Percentiles rank a stretch among this genome's conserved stretches.
phyloP scores from a whole-genome alignment of 148 eudicot species.

The Cornus controversa region DNA sequence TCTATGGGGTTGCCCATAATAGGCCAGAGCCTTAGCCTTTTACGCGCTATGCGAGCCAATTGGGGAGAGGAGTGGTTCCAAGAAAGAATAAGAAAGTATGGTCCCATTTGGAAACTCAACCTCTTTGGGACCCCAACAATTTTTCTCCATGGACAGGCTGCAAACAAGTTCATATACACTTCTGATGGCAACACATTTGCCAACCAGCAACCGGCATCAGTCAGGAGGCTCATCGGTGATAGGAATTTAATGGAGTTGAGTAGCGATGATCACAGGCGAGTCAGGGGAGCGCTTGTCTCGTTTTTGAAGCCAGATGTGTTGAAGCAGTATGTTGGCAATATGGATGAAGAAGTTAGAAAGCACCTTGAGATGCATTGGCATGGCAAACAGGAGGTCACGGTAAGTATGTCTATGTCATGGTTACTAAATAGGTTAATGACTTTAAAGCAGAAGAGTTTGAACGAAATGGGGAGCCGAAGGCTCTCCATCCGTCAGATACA shows the following conservation, averaged over 20 bases:
- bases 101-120: slow-evolving; percentile 16
- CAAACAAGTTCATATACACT: slow-evolving; percentile 27
- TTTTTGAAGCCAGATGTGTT: slow-evolving; percentile 22
- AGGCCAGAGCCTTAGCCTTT: slow-evolving; percentile 17
- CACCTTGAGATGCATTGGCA: slow-evolving; percentile 23
- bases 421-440: not conserved
- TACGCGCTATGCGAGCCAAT: slow-evolving; percentile 14
- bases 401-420: not conserved
- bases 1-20: slow-evolving; percentile 21
- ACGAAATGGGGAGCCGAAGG: no score
- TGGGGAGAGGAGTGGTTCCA: slow-evolving; percentile 14
- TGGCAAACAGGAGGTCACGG: slow-evolving; percentile 19
- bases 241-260: slow-evolving; percentile 19
- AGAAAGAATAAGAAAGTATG: slow-evolving; percentile 8
- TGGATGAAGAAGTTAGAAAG: slow-evolving; percentile 21
- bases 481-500: no score
- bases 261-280: slow-evolving; percentile 19
- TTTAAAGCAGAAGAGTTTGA: no score
- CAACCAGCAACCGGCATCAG: slow-evolving; percentile 14
- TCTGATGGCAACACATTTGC: slow-evolving; percentile 2
- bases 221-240: slow-evolving; percentile 17
- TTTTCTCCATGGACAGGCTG: slow-evolving; percentile 26
- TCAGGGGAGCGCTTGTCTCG: slow-evolving; percentile 21
- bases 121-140: slow-evolving; percentile 21
- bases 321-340: slow-evolving; percentile 16